Evolutionary conservation across 1,284 basidiomycete species (phyloP), one percentile per base, ranked within the genome.

Genomic region (Tilletia indica): DNA sequence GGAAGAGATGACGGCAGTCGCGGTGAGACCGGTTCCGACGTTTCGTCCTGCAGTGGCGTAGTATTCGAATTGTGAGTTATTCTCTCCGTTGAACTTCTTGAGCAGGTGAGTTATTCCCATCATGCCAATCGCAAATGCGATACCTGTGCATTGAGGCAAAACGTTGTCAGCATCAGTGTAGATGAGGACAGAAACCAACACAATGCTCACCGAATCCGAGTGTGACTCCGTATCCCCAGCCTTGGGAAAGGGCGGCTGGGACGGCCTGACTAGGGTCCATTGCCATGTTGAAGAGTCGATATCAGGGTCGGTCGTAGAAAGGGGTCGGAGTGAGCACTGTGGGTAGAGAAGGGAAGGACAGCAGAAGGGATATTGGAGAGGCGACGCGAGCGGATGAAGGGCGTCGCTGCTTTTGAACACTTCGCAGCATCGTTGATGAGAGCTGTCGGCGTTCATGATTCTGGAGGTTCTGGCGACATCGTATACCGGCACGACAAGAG

Each of bases 11-110:
- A 81, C 81, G 0, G 81, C 81, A 2, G 79, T 76, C 0, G 79
- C 78, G 0, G 77, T 81, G 9, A 82, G 64, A 34, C 81, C 81
- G 16, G 73, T 78, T 14, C 80, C 80, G 4, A 82, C 73, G 8
- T 74, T 77, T 6, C 81, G 72, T 6, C 73, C 73, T 19, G 75
- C 75, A 0, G 63, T 67, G 36, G 71, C 63, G 47, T 70, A 76
- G n/a, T 74, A 75, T 64, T 76, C 75, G 63, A 76, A 75, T 25
- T 73, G 68, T 14, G 48, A 16, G 47, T 74, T 74, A 61, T 76
- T 45, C 54, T 76, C 74, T 19, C 70, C 70, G 9, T 68, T 74
- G 64, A 49, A 76, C 45, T 58, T 42, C 58, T 71, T 70, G 45
- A 76, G 73, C 4, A 70, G 67, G 45, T 70, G 31, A 16, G 74